phyloP scores from a whole-genome alignment of 306 rosid species.

The Glycine soja region DNA sequence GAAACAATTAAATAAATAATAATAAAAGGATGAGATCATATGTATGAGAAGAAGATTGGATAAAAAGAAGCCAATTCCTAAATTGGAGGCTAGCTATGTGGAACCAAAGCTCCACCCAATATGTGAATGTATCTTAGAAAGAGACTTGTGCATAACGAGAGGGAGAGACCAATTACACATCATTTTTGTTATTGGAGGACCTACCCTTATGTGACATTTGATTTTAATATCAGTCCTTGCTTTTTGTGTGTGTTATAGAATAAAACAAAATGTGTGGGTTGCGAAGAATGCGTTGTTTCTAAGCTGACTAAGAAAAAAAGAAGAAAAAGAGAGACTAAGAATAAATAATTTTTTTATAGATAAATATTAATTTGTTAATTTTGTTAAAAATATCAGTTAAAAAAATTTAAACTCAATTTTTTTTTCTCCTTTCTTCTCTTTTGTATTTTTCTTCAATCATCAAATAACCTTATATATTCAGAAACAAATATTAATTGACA shows the following conservation, averaged over 20 bases:
- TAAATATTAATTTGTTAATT: too few species aligned
- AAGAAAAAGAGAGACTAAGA: neutral
- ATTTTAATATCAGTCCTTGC: constrained; percentile 71
- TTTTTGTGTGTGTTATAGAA: constrained; percentile 48
- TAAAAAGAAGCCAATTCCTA: constrained; percentile 44
- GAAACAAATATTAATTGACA: constrained; percentile 10
- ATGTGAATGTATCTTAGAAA: constrained; percentile 33
- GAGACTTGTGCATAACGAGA: constrained; percentile 45
- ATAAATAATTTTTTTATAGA: too few species aligned
- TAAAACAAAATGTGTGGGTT: constrained; percentile 62
- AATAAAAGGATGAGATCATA: constrained; percentile 28
- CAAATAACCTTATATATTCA: too few species aligned
- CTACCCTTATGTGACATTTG: constrained; percentile 52
- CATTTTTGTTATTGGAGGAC: constrained; percentile 58
- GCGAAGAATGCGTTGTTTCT: constrained; percentile 73
- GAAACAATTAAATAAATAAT: neutral
- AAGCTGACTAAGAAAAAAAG: constrained; percentile 67
- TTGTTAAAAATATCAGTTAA: too few species aligned
- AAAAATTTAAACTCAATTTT: too few species aligned
- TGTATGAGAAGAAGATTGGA: constrained; percentile 41
- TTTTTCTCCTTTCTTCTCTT: too few species aligned
- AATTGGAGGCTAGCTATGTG: constrained; percentile 56
- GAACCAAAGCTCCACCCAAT: constrained; percentile 58
- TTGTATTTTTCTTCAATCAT: too few species aligned
- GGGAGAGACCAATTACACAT: constrained; percentile 43